These are phyloP conservation scores for Pilaira anomala DNA, from an alignment of 192 early-diverging fungal genomes.

Conservation along the genomic window DNA sequence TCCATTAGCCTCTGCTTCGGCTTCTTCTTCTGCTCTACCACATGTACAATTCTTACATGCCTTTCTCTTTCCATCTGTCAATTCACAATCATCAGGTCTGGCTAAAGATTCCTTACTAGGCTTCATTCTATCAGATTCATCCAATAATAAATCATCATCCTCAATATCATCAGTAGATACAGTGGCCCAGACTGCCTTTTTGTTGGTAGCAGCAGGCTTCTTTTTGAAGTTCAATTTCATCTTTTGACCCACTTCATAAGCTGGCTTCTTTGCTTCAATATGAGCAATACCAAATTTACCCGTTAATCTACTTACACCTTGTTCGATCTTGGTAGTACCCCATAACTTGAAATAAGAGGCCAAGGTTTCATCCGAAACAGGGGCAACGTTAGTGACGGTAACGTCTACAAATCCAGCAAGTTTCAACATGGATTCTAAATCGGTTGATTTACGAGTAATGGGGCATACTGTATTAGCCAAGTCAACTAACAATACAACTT, in stretches of 20 bases:
- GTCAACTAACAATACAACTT: constrained; percentile 60
- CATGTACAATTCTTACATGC: constrained; percentile 98
- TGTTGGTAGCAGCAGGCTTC: constrained; percentile 53
- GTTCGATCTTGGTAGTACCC: constrained; percentile 46
- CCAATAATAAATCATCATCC: constrained; percentile 84
- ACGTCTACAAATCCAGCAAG: constrained; percentile 85
- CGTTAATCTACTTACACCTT: constrained; percentile 39
- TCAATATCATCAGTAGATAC: constrained; percentile 81
- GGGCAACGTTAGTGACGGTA: constrained; percentile 29
- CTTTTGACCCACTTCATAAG: constrained; percentile 83
- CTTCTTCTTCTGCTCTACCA: constrained; percentile 80
- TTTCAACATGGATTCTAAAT: constrained; percentile 67
- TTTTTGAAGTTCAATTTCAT: constrained; percentile 78
- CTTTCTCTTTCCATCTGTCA: constrained; percentile 72
- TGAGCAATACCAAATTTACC: constrained; percentile 49
- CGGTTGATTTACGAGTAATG: constrained; percentile 52
- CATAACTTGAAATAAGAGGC: constrained; percentile 52
- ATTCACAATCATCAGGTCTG: constrained; percentile 70
- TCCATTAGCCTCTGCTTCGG: constrained; percentile 57
- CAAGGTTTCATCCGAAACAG: constrained; percentile 48
- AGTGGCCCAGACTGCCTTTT: constrained; percentile 47
- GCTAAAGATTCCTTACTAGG: constrained; percentile 59
- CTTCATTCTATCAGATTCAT: constrained; percentile 76
- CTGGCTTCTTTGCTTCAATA: constrained; percentile 70
- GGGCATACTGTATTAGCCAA: constrained; percentile 43